Evolutionary conservation across 2,329 filamentous ascomycete genomes (phyloP).

Genomic region (Sporothrix brasiliensis): DNA sequence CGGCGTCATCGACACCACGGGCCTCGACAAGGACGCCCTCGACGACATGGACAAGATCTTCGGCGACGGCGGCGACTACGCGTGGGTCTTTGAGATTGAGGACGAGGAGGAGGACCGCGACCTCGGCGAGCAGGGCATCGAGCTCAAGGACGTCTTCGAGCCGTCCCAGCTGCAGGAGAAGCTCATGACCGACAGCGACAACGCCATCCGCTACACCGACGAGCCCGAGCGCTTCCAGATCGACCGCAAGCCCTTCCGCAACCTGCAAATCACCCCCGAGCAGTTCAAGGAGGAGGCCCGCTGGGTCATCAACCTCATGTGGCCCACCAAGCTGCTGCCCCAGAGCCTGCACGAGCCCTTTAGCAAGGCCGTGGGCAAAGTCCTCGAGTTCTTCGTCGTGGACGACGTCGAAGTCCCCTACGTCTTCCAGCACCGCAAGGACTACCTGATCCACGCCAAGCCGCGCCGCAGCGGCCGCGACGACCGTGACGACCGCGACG

Average conservation of each 20-base stretch:
- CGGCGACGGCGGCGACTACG: constrained; percentile 92
- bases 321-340: constrained; percentile 79
- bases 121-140: constrained; percentile 78
- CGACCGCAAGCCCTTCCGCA: constrained; percentile 83
- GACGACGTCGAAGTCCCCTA: constrained; percentile 96
- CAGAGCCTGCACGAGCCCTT: constrained; percentile 78
- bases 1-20: constrained; percentile 74
- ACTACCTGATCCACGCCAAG: constrained; percentile 92
- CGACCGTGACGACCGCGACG: constrained; percentile 70
- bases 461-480: constrained; percentile 53
- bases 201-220: constrained; percentile 83
- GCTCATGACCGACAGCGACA: constrained; percentile 92
- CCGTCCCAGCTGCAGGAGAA: constrained; percentile 92
- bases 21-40: constrained; percentile 86
- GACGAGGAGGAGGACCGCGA: constrained; percentile 80
- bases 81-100: constrained; percentile 89
- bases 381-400: constrained; percentile 91
- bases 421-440: constrained; percentile 96
- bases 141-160: constrained; percentile 97
- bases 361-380: constrained; percentile 83
- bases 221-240: constrained; percentile 94
- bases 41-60: constrained; percentile 98
- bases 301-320: constrained; percentile 90
- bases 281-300: constrained; percentile 86
- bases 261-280: constrained; percentile 76